A percentile compares a stretch with the other conserved stretches of the same genome.
phyloP scores from a whole-genome alignment of 1,139 yeast species.

The Eremothecium sinecaudum region DNA sequence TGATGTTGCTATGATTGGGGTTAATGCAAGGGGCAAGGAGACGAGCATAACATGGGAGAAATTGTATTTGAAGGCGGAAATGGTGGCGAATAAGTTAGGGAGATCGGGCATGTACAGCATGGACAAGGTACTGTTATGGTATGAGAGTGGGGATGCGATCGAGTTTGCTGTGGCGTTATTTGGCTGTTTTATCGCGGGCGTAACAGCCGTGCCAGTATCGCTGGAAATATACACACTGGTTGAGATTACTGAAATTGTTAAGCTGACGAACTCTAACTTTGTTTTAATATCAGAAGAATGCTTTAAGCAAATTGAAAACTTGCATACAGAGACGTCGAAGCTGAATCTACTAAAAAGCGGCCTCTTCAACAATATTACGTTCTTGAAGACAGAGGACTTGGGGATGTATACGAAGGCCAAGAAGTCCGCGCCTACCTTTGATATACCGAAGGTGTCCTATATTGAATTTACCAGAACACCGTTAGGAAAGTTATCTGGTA shows the following conservation, averaged over 20 bases:
- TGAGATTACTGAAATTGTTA: conserved; percentile 65
- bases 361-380: conserved; percentile 36
- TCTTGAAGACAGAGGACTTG: conserved; percentile 85
- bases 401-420: conserved; percentile 60
- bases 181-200: conserved; percentile 90
- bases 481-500: conserved; percentile 85
- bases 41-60: conserved; percentile 83
- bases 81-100: conserved; percentile 72
- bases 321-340: conserved; percentile 35
- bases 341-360: conserved; percentile 46
- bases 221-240: conserved; percentile 54
- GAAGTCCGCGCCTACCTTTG: conserved; percentile 55
- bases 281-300: conserved; percentile 76
- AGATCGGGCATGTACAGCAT: conserved; percentile 69
- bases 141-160: conserved; percentile 72
- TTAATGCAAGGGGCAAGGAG: conserved; percentile 80
- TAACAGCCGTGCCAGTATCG: conserved; percentile 87
- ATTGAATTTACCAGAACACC: conserved; percentile 90
- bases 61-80: conserved; percentile 70
- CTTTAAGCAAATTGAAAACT: conserved; percentile 57
- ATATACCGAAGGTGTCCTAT: conserved; percentile 75
- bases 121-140: conserved; percentile 76
- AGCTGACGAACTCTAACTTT: conserved; percentile 65
- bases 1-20: conserved; percentile 61
- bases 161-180: conserved; percentile 80